phyloP scores from a whole-genome alignment of 2,329 filamentous ascomycete species.

The Zymoseptoria brevis region DNA sequence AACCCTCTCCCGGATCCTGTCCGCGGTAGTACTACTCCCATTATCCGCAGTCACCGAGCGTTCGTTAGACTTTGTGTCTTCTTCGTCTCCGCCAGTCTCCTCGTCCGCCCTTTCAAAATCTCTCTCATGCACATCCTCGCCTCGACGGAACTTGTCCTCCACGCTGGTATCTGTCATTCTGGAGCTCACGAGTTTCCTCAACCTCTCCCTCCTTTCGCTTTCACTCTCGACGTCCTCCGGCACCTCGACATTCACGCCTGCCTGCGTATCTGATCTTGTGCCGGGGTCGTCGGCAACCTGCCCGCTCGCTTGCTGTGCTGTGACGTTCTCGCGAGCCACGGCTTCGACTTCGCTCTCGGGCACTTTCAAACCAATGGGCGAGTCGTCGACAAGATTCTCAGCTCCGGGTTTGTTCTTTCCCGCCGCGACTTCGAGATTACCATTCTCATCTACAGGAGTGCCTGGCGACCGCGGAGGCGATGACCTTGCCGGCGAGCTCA shows the following conservation, averaged over 20 bases:
- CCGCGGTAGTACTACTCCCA: not conserved
- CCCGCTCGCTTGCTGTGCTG: slow-evolving; percentile 7
- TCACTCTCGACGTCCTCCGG: not conserved
- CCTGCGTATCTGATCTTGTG: not conserved
- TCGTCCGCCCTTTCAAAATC: slow-evolving; percentile 4
- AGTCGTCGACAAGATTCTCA: not conserved
- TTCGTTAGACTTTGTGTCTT: not conserved
- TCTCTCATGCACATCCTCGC: slow-evolving; percentile 7
- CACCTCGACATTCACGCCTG: not conserved
- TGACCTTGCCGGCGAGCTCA: not conserved
- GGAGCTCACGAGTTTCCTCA: not conserved
- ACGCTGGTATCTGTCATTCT: not conserved
- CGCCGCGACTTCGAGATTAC: not conserved
- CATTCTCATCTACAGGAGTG: not conserved
- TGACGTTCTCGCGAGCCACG: slow-evolving; percentile 11
- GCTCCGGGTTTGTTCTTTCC: not conserved
- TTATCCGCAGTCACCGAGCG: not conserved
- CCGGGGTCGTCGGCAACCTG: not conserved
- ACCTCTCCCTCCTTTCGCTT: not conserved
- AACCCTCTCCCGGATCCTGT: not conserved
- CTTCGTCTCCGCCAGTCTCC: not conserved
- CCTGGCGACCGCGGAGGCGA: not conserved
- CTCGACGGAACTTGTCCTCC: slow-evolving; percentile 3
- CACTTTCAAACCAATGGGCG: slow-evolving; percentile 2
- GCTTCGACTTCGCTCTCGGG: slow-evolving; percentile 8